A percentile compares a stretch with the other conserved stretches of the same genome.
These are phyloP conservation scores for Trametes gibbosa DNA, from an alignment of 768 basidiomycete species.

Conservation along the genomic window DNA sequence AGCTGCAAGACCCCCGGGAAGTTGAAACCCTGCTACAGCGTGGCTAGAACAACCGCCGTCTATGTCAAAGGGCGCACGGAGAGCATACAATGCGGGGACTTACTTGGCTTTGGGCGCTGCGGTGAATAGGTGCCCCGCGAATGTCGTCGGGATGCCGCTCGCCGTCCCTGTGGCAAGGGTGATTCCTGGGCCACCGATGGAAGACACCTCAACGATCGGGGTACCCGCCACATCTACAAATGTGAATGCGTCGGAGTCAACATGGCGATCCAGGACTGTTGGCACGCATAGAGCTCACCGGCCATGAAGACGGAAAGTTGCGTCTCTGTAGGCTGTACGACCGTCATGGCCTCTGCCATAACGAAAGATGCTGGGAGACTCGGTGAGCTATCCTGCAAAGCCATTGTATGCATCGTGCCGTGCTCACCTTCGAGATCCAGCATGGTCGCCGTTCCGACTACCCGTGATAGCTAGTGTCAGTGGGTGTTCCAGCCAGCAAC, in stretches of 20 bases:
- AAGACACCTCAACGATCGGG: conserved; percentile 24
- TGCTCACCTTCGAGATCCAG: background rate
- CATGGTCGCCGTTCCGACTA: background rate
- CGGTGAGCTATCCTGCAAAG: background rate
- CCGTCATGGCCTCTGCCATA: conserved; percentile 13
- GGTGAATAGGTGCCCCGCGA: conserved; percentile 26
- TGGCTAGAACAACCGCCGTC: background rate
- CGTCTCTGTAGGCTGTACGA: conserved; percentile 17
- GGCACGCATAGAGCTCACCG: background rate
- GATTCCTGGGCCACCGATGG: conserved; percentile 25
- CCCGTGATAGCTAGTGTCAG: background rate
- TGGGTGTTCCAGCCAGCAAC: background rate
- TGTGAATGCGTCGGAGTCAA: background rate
- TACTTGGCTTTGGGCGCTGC: conserved; percentile 11
- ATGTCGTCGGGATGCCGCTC: conserved; percentile 12
- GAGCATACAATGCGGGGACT: background rate
- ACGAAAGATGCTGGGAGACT: conserved; percentile 13
- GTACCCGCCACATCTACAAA: conserved; percentile 16
- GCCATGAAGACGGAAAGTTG: conserved; percentile 18
- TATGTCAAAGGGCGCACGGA: too few relatives aligned
- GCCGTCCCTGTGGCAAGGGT: conserved; percentile 24
- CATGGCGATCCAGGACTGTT: background rate
- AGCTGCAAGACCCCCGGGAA: background rate
- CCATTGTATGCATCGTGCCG: too few relatives aligned
- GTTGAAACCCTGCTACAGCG: background rate